A percentile compares a stretch with the other conserved stretches of the same genome.
phyloP scores from a whole-genome alignment of 495 filamentous ascomycete species.

The Apodospora peruviana region DNA sequence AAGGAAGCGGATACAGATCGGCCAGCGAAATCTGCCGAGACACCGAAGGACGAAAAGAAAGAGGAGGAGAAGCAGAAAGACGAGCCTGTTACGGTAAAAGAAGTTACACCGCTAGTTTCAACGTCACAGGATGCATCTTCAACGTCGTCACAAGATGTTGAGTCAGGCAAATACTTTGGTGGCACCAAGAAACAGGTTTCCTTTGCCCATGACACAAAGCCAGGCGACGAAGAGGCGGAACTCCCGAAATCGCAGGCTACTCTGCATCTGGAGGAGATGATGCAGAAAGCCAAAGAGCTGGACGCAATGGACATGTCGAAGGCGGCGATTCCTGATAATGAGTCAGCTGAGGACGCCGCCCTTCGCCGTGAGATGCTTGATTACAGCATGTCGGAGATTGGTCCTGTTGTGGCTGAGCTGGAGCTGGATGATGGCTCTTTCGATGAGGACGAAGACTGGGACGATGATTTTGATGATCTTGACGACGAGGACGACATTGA shows the following conservation, averaged over 20 bases:
- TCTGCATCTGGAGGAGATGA: conserved; percentile 42
- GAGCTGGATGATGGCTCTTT: conserved; percentile 68
- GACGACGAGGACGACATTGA: conserved; percentile 55
- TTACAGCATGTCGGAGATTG: conserved; percentile 78
- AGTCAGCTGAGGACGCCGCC: conserved; percentile 72
- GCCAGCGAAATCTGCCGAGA: too few relatives aligned
- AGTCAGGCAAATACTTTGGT: conserved; percentile 2
- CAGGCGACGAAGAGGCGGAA: conserved; percentile 26
- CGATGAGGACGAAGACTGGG: conserved; percentile 52
- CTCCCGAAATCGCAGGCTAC: conserved; percentile 29
- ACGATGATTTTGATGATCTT: conserved; percentile 45
- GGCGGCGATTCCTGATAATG: conserved; percentile 51
- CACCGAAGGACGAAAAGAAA: conserved; percentile 1
- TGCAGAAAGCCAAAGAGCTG: conserved; percentile 39
- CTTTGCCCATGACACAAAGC: conserved; percentile 54
- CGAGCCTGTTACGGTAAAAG: neutral
- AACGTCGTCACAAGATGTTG: neutral
- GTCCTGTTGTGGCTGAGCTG: conserved; percentile 87
- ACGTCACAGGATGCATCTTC: neutral
- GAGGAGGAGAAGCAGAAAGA: neutral
- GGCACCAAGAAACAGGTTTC: conserved; percentile 35
- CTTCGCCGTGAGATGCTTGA: conserved; percentile 87
- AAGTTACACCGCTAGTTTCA: neutral
- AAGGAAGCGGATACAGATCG: too few relatives aligned
- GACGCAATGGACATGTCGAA: conserved; percentile 34